Percentiles rank a stretch among this genome's conserved stretches.
These are phyloP conservation scores for Irineochytrium annulatum DNA, from an alignment of 192 early-diverging fungal genomes.

Conservation along the genomic window DNA sequence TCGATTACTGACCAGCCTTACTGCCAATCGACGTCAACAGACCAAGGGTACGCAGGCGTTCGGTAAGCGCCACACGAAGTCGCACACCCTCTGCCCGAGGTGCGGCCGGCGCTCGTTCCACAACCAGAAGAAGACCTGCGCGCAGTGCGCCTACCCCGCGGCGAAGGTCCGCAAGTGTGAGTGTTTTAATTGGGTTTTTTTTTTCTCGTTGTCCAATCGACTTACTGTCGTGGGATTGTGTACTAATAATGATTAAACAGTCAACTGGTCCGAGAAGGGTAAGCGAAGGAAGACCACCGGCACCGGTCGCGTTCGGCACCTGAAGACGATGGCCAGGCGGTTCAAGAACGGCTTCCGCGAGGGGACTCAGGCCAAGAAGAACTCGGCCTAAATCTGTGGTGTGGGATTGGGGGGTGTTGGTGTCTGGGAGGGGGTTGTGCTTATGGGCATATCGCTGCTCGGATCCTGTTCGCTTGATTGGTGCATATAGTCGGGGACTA, in stretches of 20 bases:
- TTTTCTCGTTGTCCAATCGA: too few species aligned
- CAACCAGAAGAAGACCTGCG: conserved; percentile 99
- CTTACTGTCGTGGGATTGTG: not conserved
- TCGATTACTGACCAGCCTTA: too few species aligned
- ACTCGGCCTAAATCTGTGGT: conserved; percentile 17
- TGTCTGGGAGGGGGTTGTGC: too few species aligned
- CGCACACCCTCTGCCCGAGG: conserved; percentile 96
- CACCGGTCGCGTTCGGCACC: conserved; percentile 95
- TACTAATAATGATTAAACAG: conserved; percentile 34
- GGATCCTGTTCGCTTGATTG: too few species aligned
- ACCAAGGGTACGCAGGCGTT: conserved; percentile 98
- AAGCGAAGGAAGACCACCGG: conserved; percentile 99
- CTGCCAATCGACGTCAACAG: too few species aligned
- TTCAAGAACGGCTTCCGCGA: conserved; percentile 99
- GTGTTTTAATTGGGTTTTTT: conserved; percentile 6
- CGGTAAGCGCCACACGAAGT: conserved; percentile 99
- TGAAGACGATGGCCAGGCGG: conserved; percentile 86
- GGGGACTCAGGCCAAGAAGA: conserved; percentile 31
- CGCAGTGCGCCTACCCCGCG: conserved; percentile 96
- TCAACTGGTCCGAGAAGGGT: conserved; percentile 95
- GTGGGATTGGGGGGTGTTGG: too few species aligned
- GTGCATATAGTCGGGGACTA: too few species aligned
- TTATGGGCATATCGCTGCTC: too few species aligned
- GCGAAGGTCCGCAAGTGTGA: conserved; percentile 95
- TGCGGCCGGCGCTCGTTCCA: conserved; percentile 98